A percentile compares a stretch with the other conserved stretches of the same genome.
These are phyloP conservation scores for Nakazawaea anatomiae DNA, from an alignment of 805 yeast genomes.

Conservation along the genomic window DNA sequence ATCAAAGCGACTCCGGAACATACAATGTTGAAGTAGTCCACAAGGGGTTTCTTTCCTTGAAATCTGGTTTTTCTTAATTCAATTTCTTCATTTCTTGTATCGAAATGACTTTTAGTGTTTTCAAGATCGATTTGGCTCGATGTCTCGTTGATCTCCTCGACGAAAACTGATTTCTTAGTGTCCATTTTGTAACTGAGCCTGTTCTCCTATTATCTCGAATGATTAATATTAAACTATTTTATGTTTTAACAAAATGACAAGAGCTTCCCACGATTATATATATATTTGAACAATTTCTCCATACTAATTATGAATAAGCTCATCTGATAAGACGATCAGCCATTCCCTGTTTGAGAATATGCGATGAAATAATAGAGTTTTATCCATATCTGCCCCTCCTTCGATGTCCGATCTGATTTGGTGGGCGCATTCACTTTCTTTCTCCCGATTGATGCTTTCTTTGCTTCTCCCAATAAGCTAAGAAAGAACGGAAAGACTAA, in stretches of 20 bases:
- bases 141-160: not conserved
- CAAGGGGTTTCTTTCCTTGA: not conserved
- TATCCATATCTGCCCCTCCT: too few species aligned
- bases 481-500: too few species aligned
- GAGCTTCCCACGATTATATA: too few species aligned
- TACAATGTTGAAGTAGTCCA: constrained; percentile 33
- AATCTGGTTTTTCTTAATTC: not conserved
- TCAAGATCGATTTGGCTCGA: not conserved
- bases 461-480: too few species aligned
- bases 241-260: too few species aligned
- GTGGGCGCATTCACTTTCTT: too few species aligned
- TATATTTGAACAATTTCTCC: too few species aligned
- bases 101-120: not conserved
- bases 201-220: too few species aligned
- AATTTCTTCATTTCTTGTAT: not conserved
- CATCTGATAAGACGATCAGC: not conserved
- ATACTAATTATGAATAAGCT: not conserved
- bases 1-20: constrained; percentile 73
- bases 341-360: not conserved
- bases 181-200: not conserved
- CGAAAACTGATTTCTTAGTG: not conserved
- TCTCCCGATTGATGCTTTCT: too few species aligned
- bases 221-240: too few species aligned
- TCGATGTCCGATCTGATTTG: too few species aligned
- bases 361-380: not conserved